Percentiles rank a stretch among this genome's conserved stretches.
Conservation (phyloP, 1,284 basidiomycete species). For the Bondarzewia mesenterica region DNA sequence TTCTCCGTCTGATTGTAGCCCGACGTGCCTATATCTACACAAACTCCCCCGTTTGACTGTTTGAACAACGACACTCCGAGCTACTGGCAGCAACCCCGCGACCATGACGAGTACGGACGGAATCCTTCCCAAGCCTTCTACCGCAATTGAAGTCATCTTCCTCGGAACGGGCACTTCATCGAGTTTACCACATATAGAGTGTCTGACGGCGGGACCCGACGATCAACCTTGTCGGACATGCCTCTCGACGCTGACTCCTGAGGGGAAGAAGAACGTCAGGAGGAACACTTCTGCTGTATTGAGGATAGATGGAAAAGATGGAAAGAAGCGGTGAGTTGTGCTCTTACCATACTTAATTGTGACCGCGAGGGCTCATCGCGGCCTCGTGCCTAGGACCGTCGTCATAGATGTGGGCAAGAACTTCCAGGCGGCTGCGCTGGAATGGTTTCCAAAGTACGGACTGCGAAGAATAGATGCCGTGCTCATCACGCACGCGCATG, state of each 20-base stretch:
- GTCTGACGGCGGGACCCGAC: constrained; percentile 49
- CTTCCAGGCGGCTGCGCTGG: constrained; percentile 66
- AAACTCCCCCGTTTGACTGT: too few relatives aligned
- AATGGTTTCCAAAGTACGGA: constrained; percentile 75
- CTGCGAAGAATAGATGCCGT: constrained; percentile 71
- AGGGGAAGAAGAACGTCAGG: constrained; percentile 68
- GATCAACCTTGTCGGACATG: constrained; percentile 52
- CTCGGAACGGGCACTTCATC: constrained; percentile 73
- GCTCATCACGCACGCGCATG: constrained; percentile 73
- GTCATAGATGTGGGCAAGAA: constrained; percentile 79
- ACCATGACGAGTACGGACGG: too few relatives aligned
- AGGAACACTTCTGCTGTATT: constrained; percentile 69
- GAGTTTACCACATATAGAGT: constrained; percentile 55
- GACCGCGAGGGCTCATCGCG: background rate
- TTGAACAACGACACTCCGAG: too few relatives aligned
- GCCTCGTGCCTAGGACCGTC: constrained; percentile 41
- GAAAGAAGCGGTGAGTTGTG: constrained; percentile 35
- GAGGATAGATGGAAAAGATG: constrained; percentile 42
- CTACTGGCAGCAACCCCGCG: too few relatives aligned
- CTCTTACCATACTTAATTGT: background rate
- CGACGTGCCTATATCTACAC: background rate
- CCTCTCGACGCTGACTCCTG: constrained; percentile 51
- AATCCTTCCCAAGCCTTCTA: background rate
- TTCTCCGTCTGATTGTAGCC: background rate
- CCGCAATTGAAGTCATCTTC: constrained; percentile 54